A percentile compares a stretch with the other conserved stretches of the same genome.
Conservation (phyloP, 2,329 filamentous ascomycete species). For the Trichophaea hybrida region DNA sequence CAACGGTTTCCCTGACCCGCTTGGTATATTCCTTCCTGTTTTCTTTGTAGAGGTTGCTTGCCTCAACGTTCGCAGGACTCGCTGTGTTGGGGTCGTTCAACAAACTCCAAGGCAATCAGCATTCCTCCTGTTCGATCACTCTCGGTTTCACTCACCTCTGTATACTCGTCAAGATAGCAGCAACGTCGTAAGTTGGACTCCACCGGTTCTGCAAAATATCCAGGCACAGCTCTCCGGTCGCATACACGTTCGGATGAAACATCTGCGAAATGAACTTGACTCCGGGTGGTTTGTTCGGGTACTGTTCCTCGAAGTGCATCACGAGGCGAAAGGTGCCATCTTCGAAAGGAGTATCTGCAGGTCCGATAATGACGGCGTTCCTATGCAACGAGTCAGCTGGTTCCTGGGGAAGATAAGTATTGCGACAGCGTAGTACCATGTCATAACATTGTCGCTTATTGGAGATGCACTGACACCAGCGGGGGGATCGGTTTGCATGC, state of each 20-base stretch:
- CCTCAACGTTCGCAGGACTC: conserved; percentile 93
- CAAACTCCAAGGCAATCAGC: conserved; percentile 43
- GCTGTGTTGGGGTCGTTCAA: conserved; percentile 98
- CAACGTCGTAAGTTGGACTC: conserved; percentile 98
- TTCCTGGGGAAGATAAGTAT: conserved; percentile 10
- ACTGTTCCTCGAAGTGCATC: conserved; percentile 98
- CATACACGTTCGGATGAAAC: conserved; percentile 99
- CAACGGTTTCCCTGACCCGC: conserved; percentile 85
- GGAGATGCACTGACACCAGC: conserved; percentile 93
- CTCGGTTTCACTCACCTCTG: conserved; percentile 53
- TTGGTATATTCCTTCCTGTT: conserved; percentile 95
- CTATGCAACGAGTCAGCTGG: conserved; percentile 35
- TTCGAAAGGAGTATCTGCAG: conserved; percentile 92
- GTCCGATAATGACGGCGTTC: conserved; percentile 97
- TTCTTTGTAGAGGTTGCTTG: conserved; percentile 95
- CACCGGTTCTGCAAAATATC: conserved; percentile 96
- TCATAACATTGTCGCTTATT: conserved; percentile 94
- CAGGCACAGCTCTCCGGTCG: conserved; percentile 85
- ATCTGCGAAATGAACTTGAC: conserved; percentile 98
- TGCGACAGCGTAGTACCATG: conserved; percentile 50
- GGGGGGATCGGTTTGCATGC: conserved; percentile 98
- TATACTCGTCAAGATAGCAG: conserved; percentile 90
- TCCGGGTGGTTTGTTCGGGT: conserved; percentile 92
- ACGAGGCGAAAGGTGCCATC: conserved; percentile 95
- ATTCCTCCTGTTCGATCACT: neutral